phyloP scores from a whole-genome alignment of 257 asterid genomes.

The Solanum raphanifolium region DNA sequence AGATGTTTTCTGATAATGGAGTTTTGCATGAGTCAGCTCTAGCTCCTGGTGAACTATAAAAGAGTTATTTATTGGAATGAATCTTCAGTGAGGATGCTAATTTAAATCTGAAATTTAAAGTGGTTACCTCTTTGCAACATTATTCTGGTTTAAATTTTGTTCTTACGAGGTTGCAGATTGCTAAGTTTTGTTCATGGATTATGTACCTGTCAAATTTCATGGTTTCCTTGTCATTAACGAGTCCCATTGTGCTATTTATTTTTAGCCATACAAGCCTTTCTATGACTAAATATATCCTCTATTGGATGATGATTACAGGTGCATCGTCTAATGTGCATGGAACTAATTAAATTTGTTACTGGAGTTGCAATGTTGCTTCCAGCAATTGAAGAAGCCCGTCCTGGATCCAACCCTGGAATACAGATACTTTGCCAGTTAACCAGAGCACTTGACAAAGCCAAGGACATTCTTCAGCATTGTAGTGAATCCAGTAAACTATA shows the following conservation, averaged over 20 bases:
- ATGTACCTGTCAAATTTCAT: not conserved
- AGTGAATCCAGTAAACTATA: conserved; percentile 81
- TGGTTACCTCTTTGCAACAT: not conserved
- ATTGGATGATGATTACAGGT: conserved; percentile 37
- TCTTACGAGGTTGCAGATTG: not conserved
- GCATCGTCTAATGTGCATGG: conserved; percentile 64
- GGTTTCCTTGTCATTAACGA: not conserved
- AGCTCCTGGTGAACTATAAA: not conserved
- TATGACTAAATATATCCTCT: not conserved
- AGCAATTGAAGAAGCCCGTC: conserved; percentile 72
- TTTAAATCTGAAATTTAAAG: not conserved
- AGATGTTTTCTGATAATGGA: not conserved
- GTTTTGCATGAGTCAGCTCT: not conserved
- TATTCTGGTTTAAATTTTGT: not conserved
- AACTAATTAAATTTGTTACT: conserved; percentile 32
- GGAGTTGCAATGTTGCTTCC: conserved; percentile 39
- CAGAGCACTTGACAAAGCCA: conserved; percentile 53
- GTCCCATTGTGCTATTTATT: not conserved
- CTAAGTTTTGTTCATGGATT: not conserved
- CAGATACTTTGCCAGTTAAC: conserved; percentile 62
- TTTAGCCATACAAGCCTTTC: not conserved
- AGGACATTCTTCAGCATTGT: conserved; percentile 49
- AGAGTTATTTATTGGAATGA: not conserved
- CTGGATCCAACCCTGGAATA: conserved; percentile 76
- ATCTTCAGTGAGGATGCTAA: not conserved